These are phyloP conservation scores for Candida berthetii DNA, from an alignment of 805 yeast genomes.

Conservation along the genomic window DNA sequence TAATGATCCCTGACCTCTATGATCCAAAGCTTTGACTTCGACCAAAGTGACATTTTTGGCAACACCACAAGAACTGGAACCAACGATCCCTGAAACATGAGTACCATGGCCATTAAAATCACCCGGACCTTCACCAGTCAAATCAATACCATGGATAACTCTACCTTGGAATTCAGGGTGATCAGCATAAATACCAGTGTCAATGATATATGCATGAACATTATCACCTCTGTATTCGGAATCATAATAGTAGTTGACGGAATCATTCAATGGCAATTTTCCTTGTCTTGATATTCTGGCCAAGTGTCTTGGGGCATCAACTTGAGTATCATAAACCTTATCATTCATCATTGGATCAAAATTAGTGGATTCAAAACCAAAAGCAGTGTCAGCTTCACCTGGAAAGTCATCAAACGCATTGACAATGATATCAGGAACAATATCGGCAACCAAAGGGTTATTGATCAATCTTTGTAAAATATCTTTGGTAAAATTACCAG, in stretches of 20 bases:
- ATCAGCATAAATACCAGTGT: slow-evolving; percentile 67
- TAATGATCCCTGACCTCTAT: slow-evolving; percentile 63
- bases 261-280: slow-evolving; percentile 23
- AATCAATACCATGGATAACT: slow-evolving; percentile 52
- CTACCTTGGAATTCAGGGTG: slow-evolving; percentile 64
- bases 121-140: slow-evolving; percentile 54
- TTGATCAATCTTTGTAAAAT: slow-evolving; percentile 39
- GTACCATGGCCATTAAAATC: slow-evolving; percentile 90
- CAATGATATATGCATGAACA: slow-evolving; percentile 73
- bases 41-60: slow-evolving; percentile 62
- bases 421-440: slow-evolving; percentile 61
- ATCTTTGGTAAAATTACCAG: slow-evolving; percentile 51
- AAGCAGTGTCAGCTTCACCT: neutral
- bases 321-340: slow-evolving; percentile 23
- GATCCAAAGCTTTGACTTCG: slow-evolving; percentile 71
- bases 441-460: slow-evolving; percentile 61
- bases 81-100: slow-evolving; percentile 87
- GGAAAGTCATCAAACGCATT: slow-evolving; percentile 43
- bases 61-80: slow-evolving; percentile 75
- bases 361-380: neutral
- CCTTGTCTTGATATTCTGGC: slow-evolving; percentile 52
- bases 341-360: neutral
- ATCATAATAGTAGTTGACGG: slow-evolving; percentile 43
- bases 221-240: slow-evolving; percentile 42
- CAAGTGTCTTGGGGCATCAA: slow-evolving; percentile 59